These are phyloP conservation scores for Xylaria sp. DNA, from an alignment of 2,329 filamentous ascomycete genomes.

Conservation along the genomic window DNA sequence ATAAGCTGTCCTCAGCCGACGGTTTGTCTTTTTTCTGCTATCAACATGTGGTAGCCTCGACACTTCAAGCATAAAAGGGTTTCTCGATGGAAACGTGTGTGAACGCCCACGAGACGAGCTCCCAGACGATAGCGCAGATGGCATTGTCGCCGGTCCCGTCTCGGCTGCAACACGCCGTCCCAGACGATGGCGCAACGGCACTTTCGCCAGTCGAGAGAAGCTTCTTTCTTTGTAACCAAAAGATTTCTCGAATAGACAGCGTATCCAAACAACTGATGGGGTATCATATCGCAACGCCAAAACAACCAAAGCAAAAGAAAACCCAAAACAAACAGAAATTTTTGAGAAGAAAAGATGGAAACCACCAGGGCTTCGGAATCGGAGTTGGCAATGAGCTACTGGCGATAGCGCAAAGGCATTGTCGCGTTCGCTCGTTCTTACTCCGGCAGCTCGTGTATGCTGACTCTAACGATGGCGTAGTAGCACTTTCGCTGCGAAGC, in stretches of 20 bases:
- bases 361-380: slow-evolving; percentile 35
- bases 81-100: slow-evolving; percentile 39
- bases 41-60: slow-evolving; percentile 14
- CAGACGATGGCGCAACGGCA: slow-evolving; percentile 61
- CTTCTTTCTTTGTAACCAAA: slow-evolving; percentile 35
- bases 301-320: slow-evolving; percentile 30
- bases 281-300: slow-evolving; percentile 60
- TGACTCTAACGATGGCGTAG: slow-evolving; percentile 53
- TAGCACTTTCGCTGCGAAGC: slow-evolving; percentile 53
- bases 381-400: slow-evolving; percentile 39
- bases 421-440: slow-evolving; percentile 45
- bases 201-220: slow-evolving; percentile 54
- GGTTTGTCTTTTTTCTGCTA: background rate
- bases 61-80: slow-evolving; percentile 23
- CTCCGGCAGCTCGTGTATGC: slow-evolving; percentile 42
- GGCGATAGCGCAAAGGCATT: slow-evolving; percentile 57
- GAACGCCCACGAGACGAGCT: slow-evolving; percentile 52
- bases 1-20: slow-evolving; percentile 26
- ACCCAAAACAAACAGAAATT: slow-evolving; percentile 15
- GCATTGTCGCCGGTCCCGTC: slow-evolving; percentile 61
- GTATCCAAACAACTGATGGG: slow-evolving; percentile 64
- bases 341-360: slow-evolving; percentile 28
- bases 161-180: slow-evolving; percentile 60
- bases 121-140: slow-evolving; percentile 62
- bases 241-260: slow-evolving; percentile 57